Evolutionary conservation across 75 land plant species (phyloP).

Genomic region (Pinus tabuliformis): DNA sequence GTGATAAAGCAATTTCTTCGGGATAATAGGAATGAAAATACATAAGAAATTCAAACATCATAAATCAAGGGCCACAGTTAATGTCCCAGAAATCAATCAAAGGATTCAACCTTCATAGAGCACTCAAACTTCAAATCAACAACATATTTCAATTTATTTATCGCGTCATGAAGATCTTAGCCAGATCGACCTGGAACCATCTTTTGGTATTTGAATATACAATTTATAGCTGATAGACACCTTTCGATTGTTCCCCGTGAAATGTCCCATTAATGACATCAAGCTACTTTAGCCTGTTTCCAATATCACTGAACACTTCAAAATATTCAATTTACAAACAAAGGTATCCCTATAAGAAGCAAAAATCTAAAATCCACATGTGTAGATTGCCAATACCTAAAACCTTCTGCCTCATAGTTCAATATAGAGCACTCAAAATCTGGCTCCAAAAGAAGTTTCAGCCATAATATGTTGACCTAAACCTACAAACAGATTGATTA

Average conservation of each 20-base stretch:
- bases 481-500: background rate
- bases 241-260: background rate
- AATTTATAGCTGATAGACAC: background rate
- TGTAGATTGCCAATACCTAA: background rate
- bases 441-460: slow-evolving; percentile 1
- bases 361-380: background rate
- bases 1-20: too few relatives aligned
- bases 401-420: background rate
- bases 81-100: too few relatives aligned
- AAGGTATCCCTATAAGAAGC: background rate
- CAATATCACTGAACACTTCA: slow-evolving; percentile 1
- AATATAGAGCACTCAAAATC: background rate
- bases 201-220: background rate
- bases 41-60: too few relatives aligned
- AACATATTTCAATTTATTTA: background rate
- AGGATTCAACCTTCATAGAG: too few relatives aligned
- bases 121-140: too few relatives aligned
- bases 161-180: background rate
- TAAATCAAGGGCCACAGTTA: background rate
- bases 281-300: background rate
- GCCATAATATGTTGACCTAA: background rate
- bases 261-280: background rate
- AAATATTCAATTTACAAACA: background rate
- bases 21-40: too few relatives aligned
- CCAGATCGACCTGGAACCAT: background rate